Percentiles rank a stretch among this genome's conserved stretches.
Evolutionary conservation across 257 asterid genomes (phyloP).

Genomic region (Solanum virginianum): DNA sequence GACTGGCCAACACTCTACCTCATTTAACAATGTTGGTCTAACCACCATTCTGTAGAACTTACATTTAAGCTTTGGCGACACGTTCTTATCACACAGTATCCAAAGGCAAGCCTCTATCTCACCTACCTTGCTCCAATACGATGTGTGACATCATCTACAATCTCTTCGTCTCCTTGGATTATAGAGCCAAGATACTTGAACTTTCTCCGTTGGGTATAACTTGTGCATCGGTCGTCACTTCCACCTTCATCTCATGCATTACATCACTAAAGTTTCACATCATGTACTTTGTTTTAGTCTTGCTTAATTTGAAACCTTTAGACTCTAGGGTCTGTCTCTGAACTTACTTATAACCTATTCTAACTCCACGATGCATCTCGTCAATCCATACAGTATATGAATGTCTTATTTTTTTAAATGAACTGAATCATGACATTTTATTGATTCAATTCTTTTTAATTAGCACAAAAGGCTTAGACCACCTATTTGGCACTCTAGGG

Average conservation of each 20-base stretch:
- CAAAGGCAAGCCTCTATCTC: not conserved
- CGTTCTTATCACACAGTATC: not conserved
- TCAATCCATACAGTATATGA: not conserved
- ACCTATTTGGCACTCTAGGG: not conserved
- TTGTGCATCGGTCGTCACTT: not conserved
- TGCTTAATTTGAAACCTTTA: too few relatives aligned
- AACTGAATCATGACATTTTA: not conserved
- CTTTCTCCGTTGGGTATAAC: not conserved
- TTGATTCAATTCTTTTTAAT: not conserved
- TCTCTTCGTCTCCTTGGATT: not conserved
- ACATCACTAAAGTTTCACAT: too few relatives aligned
- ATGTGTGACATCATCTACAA: not conserved
- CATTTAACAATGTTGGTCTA: not conserved
- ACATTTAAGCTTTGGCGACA: not conserved
- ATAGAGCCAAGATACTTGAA: not conserved
- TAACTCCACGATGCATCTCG: not conserved
- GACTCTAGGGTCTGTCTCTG: too few relatives aligned
- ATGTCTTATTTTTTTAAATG: not conserved
- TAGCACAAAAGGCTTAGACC: not conserved
- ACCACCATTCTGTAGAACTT: not conserved
- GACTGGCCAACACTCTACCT: not conserved
- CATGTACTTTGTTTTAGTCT: too few relatives aligned
- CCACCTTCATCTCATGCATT: too few relatives aligned
- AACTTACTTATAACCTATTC: not conserved
- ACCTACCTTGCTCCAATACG: not conserved